Base-by-base conservation (phyloP, 306 rosid genomes). In the Herpetospermum pedunculosum region DNA sequence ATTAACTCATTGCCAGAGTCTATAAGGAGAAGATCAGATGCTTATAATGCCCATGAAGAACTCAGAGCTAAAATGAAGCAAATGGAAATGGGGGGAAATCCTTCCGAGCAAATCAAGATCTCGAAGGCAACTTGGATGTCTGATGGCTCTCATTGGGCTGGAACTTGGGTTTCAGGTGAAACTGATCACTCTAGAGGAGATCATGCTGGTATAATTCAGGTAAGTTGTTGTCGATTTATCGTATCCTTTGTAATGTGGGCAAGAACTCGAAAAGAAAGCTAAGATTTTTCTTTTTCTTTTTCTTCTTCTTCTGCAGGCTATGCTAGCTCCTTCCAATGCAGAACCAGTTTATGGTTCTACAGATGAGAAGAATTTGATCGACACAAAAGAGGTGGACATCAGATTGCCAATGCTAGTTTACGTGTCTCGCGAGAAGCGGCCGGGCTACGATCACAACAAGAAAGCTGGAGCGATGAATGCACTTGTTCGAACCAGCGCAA, bases 401-500 rank as follows among this genome's bases (percentile, higher is more conserved):
- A 81, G 97, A 76, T 63, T 91, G 80, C 96, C 97, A 3, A 83
- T 91, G 96, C 83, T 91, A 73, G 97, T 89, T 38, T 91, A 91
- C 11, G 92, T 91, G 68, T 91, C 97, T 23, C 90, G 97, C 0
- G 97, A 91, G 84, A 91, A 91, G 87, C 78, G 97, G 76, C 87
- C 96, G 0, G 89, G 83, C 28, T 91, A 85, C 53, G 96, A 91
- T 77, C 97, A 91, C 82, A 91, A 91, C 68, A 91, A 91, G 89
- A 91, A 91, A 74, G 97, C 97, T 0, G 97, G 97, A 43, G 97
- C 97, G 13, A 91, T 91, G 97, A 91, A 91, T 60, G 88, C 97
- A 25, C 87, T 91, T 28, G 96, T 91, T 55, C 86, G 97, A 32
- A 89, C 97, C 25, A 91, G 92, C 6, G 96, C 97, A 49, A 82